A percentile compares a stretch with the other conserved stretches of the same genome.
Evolutionary conservation across 805 yeast genomes (phyloP).

Genomic region (Hanseniaspora meyeri): DNA sequence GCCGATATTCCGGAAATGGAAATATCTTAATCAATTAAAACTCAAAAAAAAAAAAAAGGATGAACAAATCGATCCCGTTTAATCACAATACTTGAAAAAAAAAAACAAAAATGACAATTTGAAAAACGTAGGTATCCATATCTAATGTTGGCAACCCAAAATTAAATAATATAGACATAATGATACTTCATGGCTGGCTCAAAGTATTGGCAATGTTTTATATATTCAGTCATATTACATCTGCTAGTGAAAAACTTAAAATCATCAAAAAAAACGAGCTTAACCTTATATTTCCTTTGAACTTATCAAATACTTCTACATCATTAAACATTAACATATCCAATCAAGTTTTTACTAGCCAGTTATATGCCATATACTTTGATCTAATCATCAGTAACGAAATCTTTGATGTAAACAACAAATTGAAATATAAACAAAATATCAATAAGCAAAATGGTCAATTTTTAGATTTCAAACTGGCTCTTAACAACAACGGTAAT

Average conservation of each 20-base stretch:
- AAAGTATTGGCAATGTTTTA: neutral
- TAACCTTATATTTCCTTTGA: neutral
- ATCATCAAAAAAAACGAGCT: neutral
- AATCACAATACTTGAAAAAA: neutral
- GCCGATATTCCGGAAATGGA: slow-evolving; percentile 31
- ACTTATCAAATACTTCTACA: neutral
- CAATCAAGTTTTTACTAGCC: neutral
- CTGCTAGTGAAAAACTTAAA: neutral
- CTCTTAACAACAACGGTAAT: neutral
- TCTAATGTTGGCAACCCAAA: neutral
- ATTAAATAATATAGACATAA: neutral
- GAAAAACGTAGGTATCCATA: neutral
- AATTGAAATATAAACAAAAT: neutral
- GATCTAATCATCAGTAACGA: neutral
- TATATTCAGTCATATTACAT: neutral
- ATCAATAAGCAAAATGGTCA: neutral
- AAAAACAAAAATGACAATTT: neutral
- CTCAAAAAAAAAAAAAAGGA: neutral
- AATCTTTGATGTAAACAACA: neutral
- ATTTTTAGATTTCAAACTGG: neutral
- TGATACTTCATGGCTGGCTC: neutral
- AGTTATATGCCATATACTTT: neutral
- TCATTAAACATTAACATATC: neutral
- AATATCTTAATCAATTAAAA: slow-evolving; percentile 26
- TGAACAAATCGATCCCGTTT: neutral